Percentiles rank a stretch among this genome's conserved stretches.
Conservation (phyloP, 208 protist species). For the Acanthamoeba royreba region DNA sequence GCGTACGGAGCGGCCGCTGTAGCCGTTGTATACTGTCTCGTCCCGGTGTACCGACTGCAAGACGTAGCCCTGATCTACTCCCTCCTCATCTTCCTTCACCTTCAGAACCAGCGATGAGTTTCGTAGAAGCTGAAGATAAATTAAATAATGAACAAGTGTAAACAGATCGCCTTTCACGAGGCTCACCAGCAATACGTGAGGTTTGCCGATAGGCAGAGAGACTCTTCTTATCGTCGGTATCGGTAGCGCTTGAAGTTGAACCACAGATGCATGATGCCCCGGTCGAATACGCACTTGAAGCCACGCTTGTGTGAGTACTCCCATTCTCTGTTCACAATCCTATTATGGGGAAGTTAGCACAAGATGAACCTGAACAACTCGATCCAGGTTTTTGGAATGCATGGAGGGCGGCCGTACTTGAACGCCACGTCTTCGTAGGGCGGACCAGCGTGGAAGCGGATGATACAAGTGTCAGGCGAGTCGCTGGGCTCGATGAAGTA, state of each 20-base stretch:
- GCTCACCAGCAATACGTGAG: too few relatives aligned
- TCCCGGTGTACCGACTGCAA: background rate
- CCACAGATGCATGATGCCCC: conserved; percentile 84
- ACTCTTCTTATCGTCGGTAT: conserved; percentile 81
- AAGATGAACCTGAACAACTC: background rate
- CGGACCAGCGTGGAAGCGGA: conserved; percentile 93
- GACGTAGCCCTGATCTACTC: background rate
- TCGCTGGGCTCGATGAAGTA: conserved; percentile 90
- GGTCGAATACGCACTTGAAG: conserved; percentile 95
- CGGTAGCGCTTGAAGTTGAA: conserved; percentile 85
- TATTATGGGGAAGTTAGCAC: conserved; percentile 40
- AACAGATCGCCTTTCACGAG: too few relatives aligned
- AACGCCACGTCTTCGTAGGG: conserved; percentile 89
- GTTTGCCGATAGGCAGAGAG: too few relatives aligned
- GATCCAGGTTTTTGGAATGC: too few relatives aligned
- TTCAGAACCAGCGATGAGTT: background rate
- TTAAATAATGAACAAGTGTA: background rate
- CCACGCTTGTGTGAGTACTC: conserved; percentile 89
- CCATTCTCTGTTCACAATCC: conserved; percentile 95
- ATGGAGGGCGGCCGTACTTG: too few relatives aligned
- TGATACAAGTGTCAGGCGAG: conserved; percentile 83
- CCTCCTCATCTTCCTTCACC: background rate
- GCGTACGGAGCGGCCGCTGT: background rate
- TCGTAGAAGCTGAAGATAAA: too few relatives aligned
- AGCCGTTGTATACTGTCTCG: background rate